Percentiles rank a stretch among this genome's conserved stretches.
Conservation (phyloP, 1,139 yeast species). For the Kurtzmaniella quercitrusa region DNA sequence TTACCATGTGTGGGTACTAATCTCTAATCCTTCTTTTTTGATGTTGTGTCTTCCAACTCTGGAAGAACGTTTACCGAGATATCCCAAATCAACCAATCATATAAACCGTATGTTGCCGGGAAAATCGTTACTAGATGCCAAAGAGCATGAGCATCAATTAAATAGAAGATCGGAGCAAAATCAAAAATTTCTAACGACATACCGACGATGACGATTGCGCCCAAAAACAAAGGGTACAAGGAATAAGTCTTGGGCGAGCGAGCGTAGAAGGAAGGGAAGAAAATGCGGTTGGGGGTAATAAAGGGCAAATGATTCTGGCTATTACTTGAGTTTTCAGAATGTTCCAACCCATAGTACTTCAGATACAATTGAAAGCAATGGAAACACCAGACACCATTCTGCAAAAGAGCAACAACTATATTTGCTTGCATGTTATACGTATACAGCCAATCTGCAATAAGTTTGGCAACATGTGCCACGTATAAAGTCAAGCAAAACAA, state of each 20-base stretch:
- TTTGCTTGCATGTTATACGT: conserved; percentile 94
- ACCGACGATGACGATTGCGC: conserved; percentile 59
- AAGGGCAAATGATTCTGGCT: conserved; percentile 25
- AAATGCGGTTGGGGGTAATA: conserved; percentile 17
- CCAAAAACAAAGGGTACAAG: conserved; percentile 38
- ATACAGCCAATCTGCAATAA: conserved; percentile 79
- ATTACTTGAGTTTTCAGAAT: conserved; percentile 2
- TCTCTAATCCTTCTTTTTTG: conserved; percentile 10
- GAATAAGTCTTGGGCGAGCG: conserved; percentile 38
- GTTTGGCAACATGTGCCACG: conserved; percentile 58
- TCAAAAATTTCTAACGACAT: conserved; percentile 89
- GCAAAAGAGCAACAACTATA: conserved; percentile 69
- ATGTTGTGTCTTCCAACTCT: conserved; percentile 12
- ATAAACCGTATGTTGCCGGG: conserved; percentile 50
- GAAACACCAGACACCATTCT: conserved; percentile 46
- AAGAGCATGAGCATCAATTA: conserved; percentile 87
- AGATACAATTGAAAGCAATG: conserved; percentile 33
- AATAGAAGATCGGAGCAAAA: conserved; percentile 63
- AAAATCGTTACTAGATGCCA: conserved; percentile 84
- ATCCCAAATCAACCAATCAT: conserved; percentile 49
- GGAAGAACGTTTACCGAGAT: conserved; percentile 29
- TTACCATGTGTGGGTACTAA: too few relatives aligned
- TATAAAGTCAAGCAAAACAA: conserved; percentile 48
- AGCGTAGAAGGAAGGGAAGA: conserved; percentile 32
- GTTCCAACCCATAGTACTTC: conserved; percentile 22